Percentiles rank a stretch among this genome's conserved stretches.
phyloP scores from a whole-genome alignment of 2,329 filamentous ascomycete genomes.

The Shiraia sp. region DNA sequence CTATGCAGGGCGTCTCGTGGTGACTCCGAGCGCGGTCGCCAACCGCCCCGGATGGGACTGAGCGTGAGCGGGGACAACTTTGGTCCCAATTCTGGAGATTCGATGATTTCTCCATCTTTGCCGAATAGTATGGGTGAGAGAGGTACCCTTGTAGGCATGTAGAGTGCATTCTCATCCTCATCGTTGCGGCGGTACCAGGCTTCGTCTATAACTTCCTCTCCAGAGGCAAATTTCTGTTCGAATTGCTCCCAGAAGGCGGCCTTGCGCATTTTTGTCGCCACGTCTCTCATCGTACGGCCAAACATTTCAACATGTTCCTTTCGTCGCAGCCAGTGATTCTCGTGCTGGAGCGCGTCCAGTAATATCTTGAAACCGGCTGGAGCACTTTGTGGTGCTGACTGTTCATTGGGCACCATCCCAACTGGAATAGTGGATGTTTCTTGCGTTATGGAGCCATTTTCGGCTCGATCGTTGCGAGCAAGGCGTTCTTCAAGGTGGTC shows the following conservation, averaged over 20 bases:
- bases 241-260: background rate
- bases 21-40: too few species aligned
- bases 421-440: constrained; percentile 6
- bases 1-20: too few species aligned
- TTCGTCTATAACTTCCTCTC: too few species aligned
- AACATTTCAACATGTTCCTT: constrained; percentile 25
- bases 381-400: constrained; percentile 8
- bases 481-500: constrained; percentile 16
- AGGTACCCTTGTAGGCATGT: too few species aligned
- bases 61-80: too few species aligned
- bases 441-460: constrained; percentile 2
- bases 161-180: too few species aligned
- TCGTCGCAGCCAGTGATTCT: constrained; percentile 36
- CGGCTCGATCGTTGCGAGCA: constrained; percentile 10
- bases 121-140: too few species aligned
- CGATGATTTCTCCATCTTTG: too few species aligned
- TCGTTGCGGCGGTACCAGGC: too few species aligned
- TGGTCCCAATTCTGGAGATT: too few species aligned
- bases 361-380: constrained; percentile 21
- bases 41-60: too few species aligned
- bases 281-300: constrained; percentile 13
- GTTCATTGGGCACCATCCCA: constrained; percentile 14
- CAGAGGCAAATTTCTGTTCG: too few species aligned
- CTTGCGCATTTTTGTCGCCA: constrained; percentile 13
- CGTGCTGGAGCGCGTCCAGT: constrained; percentile 28